Evolutionary conservation across 768 basidiomycete genomes (phyloP).

Genomic region (Suillus fuscotomentosus): DNA sequence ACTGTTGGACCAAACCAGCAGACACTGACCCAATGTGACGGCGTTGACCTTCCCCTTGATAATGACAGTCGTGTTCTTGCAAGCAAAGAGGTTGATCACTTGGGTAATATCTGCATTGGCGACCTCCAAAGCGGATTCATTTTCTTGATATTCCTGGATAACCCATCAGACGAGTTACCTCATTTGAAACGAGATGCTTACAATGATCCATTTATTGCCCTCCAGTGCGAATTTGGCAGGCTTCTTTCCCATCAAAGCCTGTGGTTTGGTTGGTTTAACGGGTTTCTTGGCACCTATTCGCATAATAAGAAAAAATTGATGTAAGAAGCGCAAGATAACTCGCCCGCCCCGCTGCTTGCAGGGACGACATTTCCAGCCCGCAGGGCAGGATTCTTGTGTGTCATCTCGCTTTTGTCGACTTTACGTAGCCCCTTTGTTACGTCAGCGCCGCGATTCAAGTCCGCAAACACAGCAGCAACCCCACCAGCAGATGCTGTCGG

Average conservation of each 20-base stretch:
- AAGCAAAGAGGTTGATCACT: conserved; percentile 84
- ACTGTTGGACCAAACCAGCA: background rate
- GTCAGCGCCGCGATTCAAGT: conserved; percentile 85
- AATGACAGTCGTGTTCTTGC: conserved; percentile 80
- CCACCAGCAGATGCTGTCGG: conserved; percentile 49
- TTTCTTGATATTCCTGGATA: conserved; percentile 87
- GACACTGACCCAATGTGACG: conserved; percentile 72
- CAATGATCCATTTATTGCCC: conserved; percentile 92
- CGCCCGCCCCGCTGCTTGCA: conserved; percentile 32
- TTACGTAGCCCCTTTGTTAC: conserved; percentile 91
- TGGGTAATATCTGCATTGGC: conserved; percentile 79
- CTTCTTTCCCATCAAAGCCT: conserved; percentile 82
- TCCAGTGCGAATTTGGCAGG: conserved; percentile 88
- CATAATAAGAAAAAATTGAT: background rate
- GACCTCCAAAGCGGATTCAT: conserved; percentile 67
- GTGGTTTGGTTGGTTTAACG: conserved; percentile 80
- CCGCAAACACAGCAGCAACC: conserved; percentile 81
- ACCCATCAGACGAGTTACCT: background rate
- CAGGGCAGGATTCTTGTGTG: conserved; percentile 94
- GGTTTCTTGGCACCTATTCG: conserved; percentile 57
- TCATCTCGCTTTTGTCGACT: conserved; percentile 96
- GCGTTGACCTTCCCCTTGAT: conserved; percentile 96
- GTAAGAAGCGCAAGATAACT: conserved; percentile 25
- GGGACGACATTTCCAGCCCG: conserved; percentile 55
- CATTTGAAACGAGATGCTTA: conserved; percentile 35